Percentiles rank a stretch among this genome's conserved stretches.
Conservation (phyloP, 179 eudicot species). For the Gypsophila paniculata region DNA sequence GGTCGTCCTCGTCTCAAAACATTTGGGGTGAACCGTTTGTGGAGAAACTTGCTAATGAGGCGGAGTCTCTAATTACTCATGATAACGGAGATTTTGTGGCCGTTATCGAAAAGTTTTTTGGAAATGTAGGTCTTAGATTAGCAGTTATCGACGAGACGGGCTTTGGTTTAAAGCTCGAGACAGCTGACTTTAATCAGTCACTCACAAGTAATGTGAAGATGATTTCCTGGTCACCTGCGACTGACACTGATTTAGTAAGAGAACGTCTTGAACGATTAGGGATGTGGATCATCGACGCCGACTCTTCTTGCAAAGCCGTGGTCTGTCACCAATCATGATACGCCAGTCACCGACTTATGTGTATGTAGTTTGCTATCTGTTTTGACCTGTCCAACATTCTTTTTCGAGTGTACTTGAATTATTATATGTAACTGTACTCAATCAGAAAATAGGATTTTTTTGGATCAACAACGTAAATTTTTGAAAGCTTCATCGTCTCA, state of each 20-base stretch:
- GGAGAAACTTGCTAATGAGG: conserved; percentile 26
- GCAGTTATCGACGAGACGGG: conserved; percentile 36
- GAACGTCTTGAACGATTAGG: conserved; percentile 48
- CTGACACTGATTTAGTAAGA: conserved; percentile 37
- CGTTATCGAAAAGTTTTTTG: conserved; percentile 35
- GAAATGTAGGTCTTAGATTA: conserved; percentile 31
- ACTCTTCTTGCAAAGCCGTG: conserved; percentile 68
- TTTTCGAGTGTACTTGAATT: neutral
- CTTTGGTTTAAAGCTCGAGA: conserved; percentile 35
- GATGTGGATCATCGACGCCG: conserved; percentile 70
- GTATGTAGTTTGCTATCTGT: conserved; percentile 23
- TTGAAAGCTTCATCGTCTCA: neutral
- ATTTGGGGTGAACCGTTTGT: conserved; percentile 47
- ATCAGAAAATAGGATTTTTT: neutral
- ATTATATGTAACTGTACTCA: neutral
- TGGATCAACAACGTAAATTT: neutral
- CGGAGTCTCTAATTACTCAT: conserved; percentile 23
- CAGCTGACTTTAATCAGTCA: conserved; percentile 30
- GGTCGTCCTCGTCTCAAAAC: conserved; percentile 42
- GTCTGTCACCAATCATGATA: conserved; percentile 61
- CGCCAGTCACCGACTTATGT: neutral
- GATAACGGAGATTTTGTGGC: conserved; percentile 26
- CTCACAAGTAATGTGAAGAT: conserved; percentile 36
- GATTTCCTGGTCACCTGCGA: conserved; percentile 55
- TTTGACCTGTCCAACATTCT: neutral